Conservation (phyloP, 768 basidiomycete genomes). For the Tricholoma flavovirens region DNA sequence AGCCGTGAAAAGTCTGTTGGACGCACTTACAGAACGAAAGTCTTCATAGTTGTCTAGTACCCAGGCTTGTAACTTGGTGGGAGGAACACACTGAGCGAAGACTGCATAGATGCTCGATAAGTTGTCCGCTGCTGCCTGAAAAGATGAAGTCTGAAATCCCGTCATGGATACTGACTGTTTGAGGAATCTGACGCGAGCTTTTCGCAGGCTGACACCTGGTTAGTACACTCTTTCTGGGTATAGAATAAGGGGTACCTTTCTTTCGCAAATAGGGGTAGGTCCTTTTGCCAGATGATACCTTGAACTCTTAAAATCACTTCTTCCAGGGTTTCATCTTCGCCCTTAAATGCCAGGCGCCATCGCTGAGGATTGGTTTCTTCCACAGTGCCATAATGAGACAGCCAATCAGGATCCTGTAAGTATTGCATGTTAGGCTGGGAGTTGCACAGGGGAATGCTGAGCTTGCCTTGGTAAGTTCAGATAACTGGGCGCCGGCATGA, state of each 20-base stretch:
- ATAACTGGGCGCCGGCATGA: too few species aligned
- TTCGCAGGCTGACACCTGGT: neutral
- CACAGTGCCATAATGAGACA: too few species aligned
- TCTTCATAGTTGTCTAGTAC: neutral
- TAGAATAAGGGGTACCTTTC: neutral
- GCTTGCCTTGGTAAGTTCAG: too few species aligned
- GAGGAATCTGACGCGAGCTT: neutral
- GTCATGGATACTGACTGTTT: neutral
- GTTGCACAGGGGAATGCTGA: too few species aligned
- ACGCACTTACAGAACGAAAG: neutral
- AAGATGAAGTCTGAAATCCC: neutral
- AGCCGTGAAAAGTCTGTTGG: neutral
- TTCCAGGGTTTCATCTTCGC: too few species aligned
- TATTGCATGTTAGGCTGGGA: too few species aligned
- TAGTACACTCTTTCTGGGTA: neutral
- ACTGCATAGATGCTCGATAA: neutral
- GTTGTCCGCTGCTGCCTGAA: neutral
- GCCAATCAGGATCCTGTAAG: too few species aligned
- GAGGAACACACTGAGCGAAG: neutral
- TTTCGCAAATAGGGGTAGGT: too few species aligned
- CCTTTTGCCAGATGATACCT: too few species aligned
- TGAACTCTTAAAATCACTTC: too few species aligned
- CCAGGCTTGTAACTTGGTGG: neutral
- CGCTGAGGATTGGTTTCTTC: too few species aligned
- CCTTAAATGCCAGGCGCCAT: too few species aligned